Base-by-base conservation (phyloP, 352 stramenopile genomes). In the Thalassiosira oceanica region DNA sequence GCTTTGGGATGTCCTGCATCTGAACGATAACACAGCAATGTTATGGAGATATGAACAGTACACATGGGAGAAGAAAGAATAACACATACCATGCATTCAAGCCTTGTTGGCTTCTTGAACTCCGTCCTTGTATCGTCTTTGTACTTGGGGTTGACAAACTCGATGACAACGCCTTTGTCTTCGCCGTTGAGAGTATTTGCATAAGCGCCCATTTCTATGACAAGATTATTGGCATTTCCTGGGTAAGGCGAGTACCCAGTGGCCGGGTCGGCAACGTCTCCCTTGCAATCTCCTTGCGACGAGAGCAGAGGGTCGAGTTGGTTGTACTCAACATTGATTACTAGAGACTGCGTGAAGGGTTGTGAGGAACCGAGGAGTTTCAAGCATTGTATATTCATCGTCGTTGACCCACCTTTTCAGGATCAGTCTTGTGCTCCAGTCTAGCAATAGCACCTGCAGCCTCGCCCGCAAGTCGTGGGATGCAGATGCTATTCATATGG, bases 71-170 rank as follows among this genome's bases (percentile, higher is more conserved):
- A n/a, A n/a, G n/a, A n/a, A n/a, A n/a, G n/a, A n/a, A n/a, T n/a
- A n/a, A n/a, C n/a, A n/a, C n/a, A n/a, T n/a, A 97, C 97, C 93
- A 97, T 97, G 70, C 93, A 97, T 81, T 97, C 93, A 18, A 97
- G 68, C 16, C 93, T 80, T 15, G 93, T 95, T 7, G 93, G 93
- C 57, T 96, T 96, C 76, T 95, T 97, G 74, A 97, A 97, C 21
- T 80, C 80, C 13, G 88, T 96, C 39, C 91, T 88, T 16, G 75
- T 71, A 5, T 74, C 80, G 64, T 96, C 93, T 42, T 88, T 91
- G 62, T 97, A 97, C 70, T 97, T 97, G 23, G 93, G 93, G 74
- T 97, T 97, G 10, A 97, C 93, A 73, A 97, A 97, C 74, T 97
- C 93, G 24, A 86, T 84, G 49, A 97, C 91, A 6, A 93, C 68